Percentiles rank a stretch among this genome's conserved stretches.
These are phyloP conservation scores for Antrodiella citrinella DNA, from an alignment of 768 basidiomycete species.

Conservation along the genomic window DNA sequence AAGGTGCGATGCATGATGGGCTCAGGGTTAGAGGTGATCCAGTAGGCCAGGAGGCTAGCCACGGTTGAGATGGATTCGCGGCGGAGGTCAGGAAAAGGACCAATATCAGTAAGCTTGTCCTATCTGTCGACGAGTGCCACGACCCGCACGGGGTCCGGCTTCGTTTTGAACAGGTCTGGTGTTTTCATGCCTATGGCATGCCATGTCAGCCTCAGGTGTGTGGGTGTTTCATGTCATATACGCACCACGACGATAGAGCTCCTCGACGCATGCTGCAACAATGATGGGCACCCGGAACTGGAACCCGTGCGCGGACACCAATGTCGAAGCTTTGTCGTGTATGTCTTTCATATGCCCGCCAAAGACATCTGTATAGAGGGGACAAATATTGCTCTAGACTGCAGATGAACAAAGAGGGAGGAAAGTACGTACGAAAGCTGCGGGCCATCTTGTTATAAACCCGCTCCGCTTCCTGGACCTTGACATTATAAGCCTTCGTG, in stretches of 20 bases:
- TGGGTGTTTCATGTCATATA: background rate
- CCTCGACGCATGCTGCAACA: background rate
- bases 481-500: background rate
- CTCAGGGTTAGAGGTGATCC: background rate
- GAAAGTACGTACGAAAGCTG: background rate
- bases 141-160: background rate
- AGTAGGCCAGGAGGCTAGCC: background rate
- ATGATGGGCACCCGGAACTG: background rate
- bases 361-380: background rate
- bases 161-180: background rate
- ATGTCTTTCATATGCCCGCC: background rate
- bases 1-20: background rate
- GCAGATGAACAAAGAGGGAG: background rate
- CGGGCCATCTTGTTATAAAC: background rate
- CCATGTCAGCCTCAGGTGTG: background rate
- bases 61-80: background rate
- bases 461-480: background rate
- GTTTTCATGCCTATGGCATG: background rate
- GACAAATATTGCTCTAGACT: background rate
- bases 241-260: background rate
- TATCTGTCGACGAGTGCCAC: background rate
- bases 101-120: background rate
- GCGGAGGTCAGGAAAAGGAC: background rate
- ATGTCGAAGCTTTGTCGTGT: background rate
- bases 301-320: background rate